Conservation (phyloP, 2,329 filamentous ascomycete genomes). For the Verticillium zaregamsianum region DNA sequence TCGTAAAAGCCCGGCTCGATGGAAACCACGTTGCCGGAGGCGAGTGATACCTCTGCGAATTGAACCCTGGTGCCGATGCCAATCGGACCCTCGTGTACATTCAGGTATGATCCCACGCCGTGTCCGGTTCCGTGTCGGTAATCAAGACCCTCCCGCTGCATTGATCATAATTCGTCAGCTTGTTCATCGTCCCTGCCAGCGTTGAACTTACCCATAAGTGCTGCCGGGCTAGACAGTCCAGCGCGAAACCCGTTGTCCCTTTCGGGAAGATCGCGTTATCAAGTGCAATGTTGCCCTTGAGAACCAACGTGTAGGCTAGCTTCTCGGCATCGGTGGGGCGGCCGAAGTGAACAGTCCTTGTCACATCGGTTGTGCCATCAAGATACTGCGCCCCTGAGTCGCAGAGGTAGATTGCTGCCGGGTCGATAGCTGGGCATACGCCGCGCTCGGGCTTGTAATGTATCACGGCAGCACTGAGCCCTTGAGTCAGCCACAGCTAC, state of each 20-base stretch:
- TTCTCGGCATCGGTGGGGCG: conserved; percentile 77
- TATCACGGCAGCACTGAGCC: conserved; percentile 78
- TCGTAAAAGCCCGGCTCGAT: conserved; percentile 98
- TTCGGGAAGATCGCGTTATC: conserved; percentile 89
- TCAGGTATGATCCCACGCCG: conserved; percentile 90
- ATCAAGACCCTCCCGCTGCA: conserved; percentile 71
- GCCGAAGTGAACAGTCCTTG: conserved; percentile 88
- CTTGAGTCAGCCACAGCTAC: not conserved
- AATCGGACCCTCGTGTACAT: conserved; percentile 96
- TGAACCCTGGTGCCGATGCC: conserved; percentile 90
- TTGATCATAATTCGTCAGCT: conserved; percentile 13
- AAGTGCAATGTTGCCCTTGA: conserved; percentile 90
- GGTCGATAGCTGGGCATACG: conserved; percentile 78
- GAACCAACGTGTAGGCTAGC: conserved; percentile 86
- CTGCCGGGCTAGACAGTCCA: conserved; percentile 85
- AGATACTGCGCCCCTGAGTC: conserved; percentile 96
- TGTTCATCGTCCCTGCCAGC: not conserved
- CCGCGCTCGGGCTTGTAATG: conserved; percentile 89
- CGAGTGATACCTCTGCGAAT: conserved; percentile 84
- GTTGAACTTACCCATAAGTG: conserved; percentile 71
- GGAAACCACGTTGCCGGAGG: conserved; percentile 91
- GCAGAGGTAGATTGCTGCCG: conserved; percentile 83
- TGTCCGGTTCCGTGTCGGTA: conserved; percentile 97
- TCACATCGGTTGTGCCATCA: conserved; percentile 95
- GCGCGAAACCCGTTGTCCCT: conserved; percentile 87